A percentile compares a stretch with the other conserved stretches of the same genome.
Conservation (phyloP, 2,329 filamentous ascomycete genomes). For the Talaromyces marneffei region DNA sequence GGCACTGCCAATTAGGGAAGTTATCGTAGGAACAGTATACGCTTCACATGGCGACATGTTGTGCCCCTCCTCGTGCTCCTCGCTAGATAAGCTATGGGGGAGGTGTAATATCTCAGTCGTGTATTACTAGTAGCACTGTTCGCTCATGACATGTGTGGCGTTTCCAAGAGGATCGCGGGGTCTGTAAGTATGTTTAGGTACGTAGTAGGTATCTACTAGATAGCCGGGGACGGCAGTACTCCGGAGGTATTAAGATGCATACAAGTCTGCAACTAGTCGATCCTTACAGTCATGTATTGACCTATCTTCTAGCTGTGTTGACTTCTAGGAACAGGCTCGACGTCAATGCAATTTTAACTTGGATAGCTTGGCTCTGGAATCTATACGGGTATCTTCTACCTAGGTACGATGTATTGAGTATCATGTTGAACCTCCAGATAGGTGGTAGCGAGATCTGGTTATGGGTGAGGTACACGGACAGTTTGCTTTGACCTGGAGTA, state of each 20-base stretch:
- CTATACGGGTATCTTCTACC: neutral
- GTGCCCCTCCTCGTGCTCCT: neutral
- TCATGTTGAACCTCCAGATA: neutral
- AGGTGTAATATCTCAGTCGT: neutral
- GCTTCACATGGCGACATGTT: neutral
- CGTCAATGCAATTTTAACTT: neutral
- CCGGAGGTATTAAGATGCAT: neutral
- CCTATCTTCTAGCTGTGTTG: neutral
- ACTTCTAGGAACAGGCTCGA: neutral
- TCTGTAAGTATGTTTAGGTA: neutral
- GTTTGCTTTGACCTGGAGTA: neutral
- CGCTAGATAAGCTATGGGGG: neutral
- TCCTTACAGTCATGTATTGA: neutral
- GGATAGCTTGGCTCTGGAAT: neutral
- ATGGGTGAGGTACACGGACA: neutral
- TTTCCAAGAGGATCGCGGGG: neutral
- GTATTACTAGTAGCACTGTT: neutral
- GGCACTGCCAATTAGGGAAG: neutral
- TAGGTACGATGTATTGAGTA: neutral
- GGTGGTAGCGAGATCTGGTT: neutral
- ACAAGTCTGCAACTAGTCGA: neutral
- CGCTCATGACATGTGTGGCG: constrained; percentile 12
- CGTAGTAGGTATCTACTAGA: neutral
- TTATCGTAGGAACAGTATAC: neutral
- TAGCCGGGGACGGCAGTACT: neutral